Base-by-base conservation (phyloP, 1,284 basidiomycete genomes). In the Rhizoctonia solani region DNA sequence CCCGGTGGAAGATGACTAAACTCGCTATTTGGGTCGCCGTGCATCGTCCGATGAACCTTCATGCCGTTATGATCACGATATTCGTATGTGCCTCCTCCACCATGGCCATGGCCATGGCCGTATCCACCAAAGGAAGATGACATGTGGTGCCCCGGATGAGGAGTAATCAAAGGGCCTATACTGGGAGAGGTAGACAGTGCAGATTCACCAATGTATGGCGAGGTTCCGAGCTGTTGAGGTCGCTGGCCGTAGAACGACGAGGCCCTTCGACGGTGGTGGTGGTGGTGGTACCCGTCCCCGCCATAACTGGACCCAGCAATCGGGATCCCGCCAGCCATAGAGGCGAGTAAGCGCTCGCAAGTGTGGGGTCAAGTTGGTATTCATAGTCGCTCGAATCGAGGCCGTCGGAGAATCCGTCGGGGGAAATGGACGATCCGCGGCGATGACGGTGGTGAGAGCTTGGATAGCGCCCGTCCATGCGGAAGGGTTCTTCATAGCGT, bases 1-100 rank as follows among this genome's bases (percentile, higher is more conserved):
- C 58, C 58, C 2, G 58, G 58, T 25, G 58, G 58, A 46, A 63
- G 41, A 25, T 63, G 58, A 16, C 58, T 34, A n/a, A 50, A 63
- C 47, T 63, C 30, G 34, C 27, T 34, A 4, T 46, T 25, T 9
- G 58, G 58, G 34, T 63, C 58, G 32, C 58, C 58, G 25, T 50
- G 47, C 11, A 37, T 49, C 21, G 34, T 52, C 4, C 47, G n/a
- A 14, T 63, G 58, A 6, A 63, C 32, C 46, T 29, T 30, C 29
- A 34, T 8, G 2, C 58, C 58, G 29, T 41, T 52, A 4, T 29
- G 32, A 8, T 46, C 14, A n/a, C 47, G 34, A 1, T 46, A 46
- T 2, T 34, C 46, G 34, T 39, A 63, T 34, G 46, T 59, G 56
- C 25, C 11, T 14, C 29, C 34, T 1, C 58, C 58, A 6, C 46